phyloP scores from a whole-genome alignment of 805 yeast species.

The Barnettozyma populi region DNA sequence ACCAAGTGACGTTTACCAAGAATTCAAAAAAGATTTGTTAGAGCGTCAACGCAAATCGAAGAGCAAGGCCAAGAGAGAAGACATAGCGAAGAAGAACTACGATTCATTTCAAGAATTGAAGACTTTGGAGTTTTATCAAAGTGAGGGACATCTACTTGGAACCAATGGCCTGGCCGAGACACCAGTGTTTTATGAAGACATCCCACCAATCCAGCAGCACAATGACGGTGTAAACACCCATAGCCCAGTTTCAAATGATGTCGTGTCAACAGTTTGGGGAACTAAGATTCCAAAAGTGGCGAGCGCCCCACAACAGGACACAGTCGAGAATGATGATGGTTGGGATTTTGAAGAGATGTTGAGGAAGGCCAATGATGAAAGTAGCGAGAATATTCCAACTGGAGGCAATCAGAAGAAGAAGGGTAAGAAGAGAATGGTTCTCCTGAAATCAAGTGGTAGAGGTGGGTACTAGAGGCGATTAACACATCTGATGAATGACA shows the following conservation, averaged over 20 bases:
- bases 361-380: conserved; percentile 15
- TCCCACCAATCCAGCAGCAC: conserved; percentile 1
- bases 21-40: conserved; percentile 49
- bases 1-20: conserved; percentile 34
- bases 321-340: conserved; percentile 30
- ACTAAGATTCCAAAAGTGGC: conserved; percentile 36
- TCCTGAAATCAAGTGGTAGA: conserved; percentile 14
- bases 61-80: conserved; percentile 51
- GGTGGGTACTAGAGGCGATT: conserved; percentile 4
- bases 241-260: neutral
- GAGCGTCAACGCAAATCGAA: conserved; percentile 49
- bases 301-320: conserved; percentile 25
- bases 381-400: neutral
- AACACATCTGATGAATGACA: neutral
- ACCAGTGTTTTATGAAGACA: conserved; percentile 2
- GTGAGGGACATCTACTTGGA: conserved; percentile 3
- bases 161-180: neutral
- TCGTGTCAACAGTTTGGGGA: conserved; percentile 68
- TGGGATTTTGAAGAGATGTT: conserved; percentile 25
- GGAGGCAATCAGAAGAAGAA: conserved; percentile 16
- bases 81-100: conserved; percentile 51
- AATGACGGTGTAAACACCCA: conserved; percentile 23
- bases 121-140: conserved; percentile 47
- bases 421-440: conserved; percentile 20
- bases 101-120: conserved; percentile 53